Evolutionary conservation across 2,329 filamentous ascomycete species (phyloP).

Genomic region (Cadophora gregata): DNA sequence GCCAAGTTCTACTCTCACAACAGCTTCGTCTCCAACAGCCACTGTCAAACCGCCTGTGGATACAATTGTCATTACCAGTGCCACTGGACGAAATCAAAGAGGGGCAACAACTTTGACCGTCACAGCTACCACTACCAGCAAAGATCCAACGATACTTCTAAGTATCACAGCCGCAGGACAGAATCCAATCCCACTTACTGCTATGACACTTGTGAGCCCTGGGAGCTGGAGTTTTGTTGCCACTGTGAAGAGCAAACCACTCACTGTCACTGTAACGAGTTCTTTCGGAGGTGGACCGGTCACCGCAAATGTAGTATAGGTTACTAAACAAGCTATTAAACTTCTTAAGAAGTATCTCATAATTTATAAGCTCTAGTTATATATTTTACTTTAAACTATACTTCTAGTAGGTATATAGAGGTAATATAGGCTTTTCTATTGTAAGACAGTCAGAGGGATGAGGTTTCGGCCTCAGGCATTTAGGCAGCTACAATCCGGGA

Average conservation of each 20-base stretch:
- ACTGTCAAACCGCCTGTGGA: conserved; percentile 11
- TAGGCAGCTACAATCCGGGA: too few species aligned
- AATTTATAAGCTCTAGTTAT: too few species aligned
- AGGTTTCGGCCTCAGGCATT: too few species aligned
- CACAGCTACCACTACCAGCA: conserved; percentile 21
- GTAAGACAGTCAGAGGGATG: too few species aligned
- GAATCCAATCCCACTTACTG: conserved; percentile 15
- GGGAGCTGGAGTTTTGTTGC: conserved; percentile 24
- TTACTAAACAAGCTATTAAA: too few species aligned
- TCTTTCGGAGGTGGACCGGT: conserved; percentile 20
- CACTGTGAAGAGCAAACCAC: conserved; percentile 17
- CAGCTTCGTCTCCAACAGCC: conserved; percentile 14
- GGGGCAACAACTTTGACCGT: conserved; percentile 21
- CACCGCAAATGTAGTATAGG: conserved; percentile 3
- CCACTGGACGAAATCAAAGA: conserved; percentile 14
- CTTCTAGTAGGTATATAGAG: too few species aligned
- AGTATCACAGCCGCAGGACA: conserved; percentile 18
- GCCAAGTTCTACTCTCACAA: conserved; percentile 10
- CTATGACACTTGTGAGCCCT: conserved; percentile 18
- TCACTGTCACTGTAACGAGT: conserved; percentile 23
- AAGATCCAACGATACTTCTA: conserved; percentile 17
- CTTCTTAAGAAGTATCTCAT: too few species aligned
- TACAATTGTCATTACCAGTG: conserved; percentile 24
- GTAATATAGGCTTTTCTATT: too few species aligned
- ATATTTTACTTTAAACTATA: too few species aligned